Evolutionary conservation across 1,139 yeast species (phyloP), one percentile per base, ranked within the genome.

Genomic region (Magnusiomyces sp.): DNA sequence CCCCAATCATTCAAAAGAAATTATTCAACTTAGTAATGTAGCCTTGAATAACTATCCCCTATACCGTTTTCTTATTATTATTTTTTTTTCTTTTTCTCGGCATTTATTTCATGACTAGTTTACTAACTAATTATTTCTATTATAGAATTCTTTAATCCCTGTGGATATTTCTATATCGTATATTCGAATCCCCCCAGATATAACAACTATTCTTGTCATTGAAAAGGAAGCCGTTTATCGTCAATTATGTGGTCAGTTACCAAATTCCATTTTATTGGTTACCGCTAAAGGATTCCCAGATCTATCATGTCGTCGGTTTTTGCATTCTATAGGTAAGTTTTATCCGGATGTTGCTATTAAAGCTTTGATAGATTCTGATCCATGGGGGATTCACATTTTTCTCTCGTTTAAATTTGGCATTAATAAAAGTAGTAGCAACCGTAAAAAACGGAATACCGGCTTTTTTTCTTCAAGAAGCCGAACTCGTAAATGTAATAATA

Each of bases 251-350:
- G 14, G 27, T 32, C n/a, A 31, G 20, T 45, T 17, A 23, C 38
- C 34, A 5, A 14, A 36, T 9, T 34, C 40, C 19, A 10, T 19
- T 33, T 20, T 34, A 23, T 10, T 48, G 5, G 45, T 42, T 5
- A 42, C 62, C 51, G 90, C 87, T 0, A 80, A 80, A 62, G 94
- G 94, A 3, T 83, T 71, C 56, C 90, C 94, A 0, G 94, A 86
- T 61, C 69, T 76, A 47, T 71, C 81, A 50, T 83, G 86, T 19
- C 79, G 81, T 23, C 73, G 71, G 53, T 76, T 86, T 57, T 72
- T 87, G 7, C 73, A 72, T 29, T 67, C 73, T 52, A 71, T 82
- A 53, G 63, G 76, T 53, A 63, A 64, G 51, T 69, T 71, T 49
- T 72, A 74, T 59, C 82, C 75, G 0, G 65, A 60, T 63, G 74